Evolutionary conservation across 2,329 filamentous ascomycete species (phyloP).

Genomic region (Xylariaceae sp.): DNA sequence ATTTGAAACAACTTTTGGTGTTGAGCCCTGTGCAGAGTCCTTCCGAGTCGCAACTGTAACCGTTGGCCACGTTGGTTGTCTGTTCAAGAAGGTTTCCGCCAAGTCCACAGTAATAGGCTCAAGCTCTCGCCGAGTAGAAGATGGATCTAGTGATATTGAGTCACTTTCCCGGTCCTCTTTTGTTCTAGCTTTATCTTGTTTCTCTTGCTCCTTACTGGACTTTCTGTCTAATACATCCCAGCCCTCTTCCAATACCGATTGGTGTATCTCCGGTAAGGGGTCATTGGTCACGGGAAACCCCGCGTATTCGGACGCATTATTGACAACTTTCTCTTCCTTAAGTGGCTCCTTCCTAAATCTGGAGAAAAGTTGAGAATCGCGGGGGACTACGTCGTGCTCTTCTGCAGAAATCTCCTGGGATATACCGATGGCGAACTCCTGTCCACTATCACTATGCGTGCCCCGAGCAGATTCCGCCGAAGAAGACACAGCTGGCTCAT

Average conservation of each 20-base stretch:
- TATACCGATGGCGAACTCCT: conserved; percentile 48
- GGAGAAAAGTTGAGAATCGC: conserved; percentile 26
- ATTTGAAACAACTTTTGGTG: background rate
- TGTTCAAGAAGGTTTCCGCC: conserved; percentile 24
- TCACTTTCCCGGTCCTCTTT: conserved; percentile 27
- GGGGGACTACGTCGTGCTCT: conserved; percentile 29
- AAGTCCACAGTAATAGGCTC: conserved; percentile 25
- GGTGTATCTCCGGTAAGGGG: conserved; percentile 10
- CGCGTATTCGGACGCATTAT: conserved; percentile 27
- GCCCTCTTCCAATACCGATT: conserved; percentile 31
- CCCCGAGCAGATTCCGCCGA: background rate
- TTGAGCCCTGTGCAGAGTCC: conserved; percentile 11
- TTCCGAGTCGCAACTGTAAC: conserved; percentile 29
- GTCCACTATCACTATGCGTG: conserved; percentile 25
- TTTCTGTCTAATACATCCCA: conserved; percentile 28
- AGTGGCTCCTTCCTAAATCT: conserved; percentile 34
- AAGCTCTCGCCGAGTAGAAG: conserved; percentile 22
- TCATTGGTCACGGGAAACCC: conserved; percentile 23
- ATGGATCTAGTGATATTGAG: conserved; percentile 8
- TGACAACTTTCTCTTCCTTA: conserved; percentile 38
- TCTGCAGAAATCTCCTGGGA: conserved; percentile 40
- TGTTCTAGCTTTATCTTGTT: conserved; percentile 41
- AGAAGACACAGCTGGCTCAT: conserved; percentile 43
- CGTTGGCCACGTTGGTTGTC: conserved; percentile 29
- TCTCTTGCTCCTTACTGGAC: conserved; percentile 40